phyloP scores from a whole-genome alignment of 495 filamentous ascomycete genomes.

The Podospora bellae-mahoneyi region DNA sequence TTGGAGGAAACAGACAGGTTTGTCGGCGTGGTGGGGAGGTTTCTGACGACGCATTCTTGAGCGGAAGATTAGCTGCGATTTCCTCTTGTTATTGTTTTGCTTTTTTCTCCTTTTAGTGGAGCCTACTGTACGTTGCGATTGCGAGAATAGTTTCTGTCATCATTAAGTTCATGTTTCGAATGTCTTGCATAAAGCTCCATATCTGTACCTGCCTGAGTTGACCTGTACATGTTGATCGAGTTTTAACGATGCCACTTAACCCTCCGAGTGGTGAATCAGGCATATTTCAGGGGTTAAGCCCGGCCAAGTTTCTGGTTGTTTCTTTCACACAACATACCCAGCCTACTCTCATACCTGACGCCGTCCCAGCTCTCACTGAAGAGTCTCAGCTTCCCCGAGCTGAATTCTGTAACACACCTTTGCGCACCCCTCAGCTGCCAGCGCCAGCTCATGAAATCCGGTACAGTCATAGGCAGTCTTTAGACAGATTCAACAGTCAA shows the following conservation, averaged over 20 bases:
- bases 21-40: conserved; percentile 9
- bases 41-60: conserved; percentile 10
- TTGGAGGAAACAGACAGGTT: conserved; percentile 21
- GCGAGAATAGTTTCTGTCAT: no score
- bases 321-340: no score
- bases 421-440: background rate
- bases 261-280: no score
- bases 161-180: no score
- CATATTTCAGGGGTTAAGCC: no score
- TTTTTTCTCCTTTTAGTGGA: background rate
- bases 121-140: no score
- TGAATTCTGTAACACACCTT: background rate
- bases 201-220: no score
- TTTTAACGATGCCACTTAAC: background rate
- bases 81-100: background rate
- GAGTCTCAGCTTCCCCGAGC: background rate
- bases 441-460: background rate
- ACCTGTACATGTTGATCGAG: background rate
- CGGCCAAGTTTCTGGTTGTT: no score
- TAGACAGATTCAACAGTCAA: background rate
- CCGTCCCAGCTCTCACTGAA: background rate
- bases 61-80: background rate
- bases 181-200: no score
- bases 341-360: no score
- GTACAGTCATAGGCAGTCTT: background rate